Percentiles rank a stretch among this genome's conserved stretches.
Evolutionary conservation across 2,329 filamentous ascomycete species (phyloP).

Genomic region (Scedosporium boydii): DNA sequence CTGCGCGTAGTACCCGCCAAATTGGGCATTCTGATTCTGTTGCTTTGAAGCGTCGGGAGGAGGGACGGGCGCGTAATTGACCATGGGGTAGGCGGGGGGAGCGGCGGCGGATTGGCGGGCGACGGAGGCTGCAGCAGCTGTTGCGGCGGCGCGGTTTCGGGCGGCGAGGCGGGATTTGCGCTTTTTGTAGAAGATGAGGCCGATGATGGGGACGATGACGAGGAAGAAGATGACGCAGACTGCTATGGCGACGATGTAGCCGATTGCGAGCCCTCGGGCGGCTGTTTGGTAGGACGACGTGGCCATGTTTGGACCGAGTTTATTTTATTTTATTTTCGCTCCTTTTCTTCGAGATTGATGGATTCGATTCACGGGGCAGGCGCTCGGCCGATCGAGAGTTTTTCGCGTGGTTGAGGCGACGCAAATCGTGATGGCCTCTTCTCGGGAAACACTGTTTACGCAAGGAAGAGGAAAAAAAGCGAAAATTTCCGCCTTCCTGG

Average conservation of each 20-base stretch:
- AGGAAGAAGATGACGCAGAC: conserved; percentile 6
- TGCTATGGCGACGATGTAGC: conserved; percentile 6
- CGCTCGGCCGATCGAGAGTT: background rate
- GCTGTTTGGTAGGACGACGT: background rate
- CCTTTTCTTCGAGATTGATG: background rate
- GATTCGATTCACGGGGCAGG: background rate
- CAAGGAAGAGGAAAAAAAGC: no score
- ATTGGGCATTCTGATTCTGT: background rate
- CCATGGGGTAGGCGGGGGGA: background rate
- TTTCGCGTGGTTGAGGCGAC: no score
- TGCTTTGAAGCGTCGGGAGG: background rate
- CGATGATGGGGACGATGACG: conserved; percentile 6
- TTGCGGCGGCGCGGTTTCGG: background rate
- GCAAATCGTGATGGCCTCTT: no score
- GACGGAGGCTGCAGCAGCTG: background rate
- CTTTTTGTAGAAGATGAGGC: conserved; percentile 4
- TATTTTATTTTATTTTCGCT: background rate
- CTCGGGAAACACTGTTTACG: no score
- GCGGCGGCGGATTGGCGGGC: background rate
- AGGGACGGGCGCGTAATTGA: background rate
- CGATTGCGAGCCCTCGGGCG: conserved; percentile 1
- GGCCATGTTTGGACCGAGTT: background rate
- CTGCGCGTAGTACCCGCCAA: background rate
- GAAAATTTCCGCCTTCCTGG: no score
- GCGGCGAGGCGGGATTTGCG: conserved; percentile 1